Percentiles rank a stretch among this genome's conserved stretches.
Conservation (phyloP, 768 basidiomycete species). For the Lentinula boryana region DNA sequence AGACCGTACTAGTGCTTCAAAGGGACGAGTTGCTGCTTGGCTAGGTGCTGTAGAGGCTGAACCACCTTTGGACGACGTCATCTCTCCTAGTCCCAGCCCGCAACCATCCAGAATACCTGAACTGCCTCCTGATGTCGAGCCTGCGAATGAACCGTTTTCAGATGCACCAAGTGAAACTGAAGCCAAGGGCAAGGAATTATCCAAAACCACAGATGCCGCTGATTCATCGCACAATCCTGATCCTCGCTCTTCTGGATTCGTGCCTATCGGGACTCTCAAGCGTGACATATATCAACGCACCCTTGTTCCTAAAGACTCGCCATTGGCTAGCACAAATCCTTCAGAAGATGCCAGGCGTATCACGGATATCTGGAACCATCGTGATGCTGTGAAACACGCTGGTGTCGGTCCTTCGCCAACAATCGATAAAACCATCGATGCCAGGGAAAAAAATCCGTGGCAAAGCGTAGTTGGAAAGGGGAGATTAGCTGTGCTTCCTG, state of each 20-base stretch:
- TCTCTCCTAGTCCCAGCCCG: conserved; percentile 25
- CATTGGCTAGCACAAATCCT: conserved; percentile 18
- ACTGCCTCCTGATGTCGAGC: neutral
- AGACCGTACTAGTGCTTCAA: conserved; percentile 32
- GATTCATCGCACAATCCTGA: conserved; percentile 43
- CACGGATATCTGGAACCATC: conserved; percentile 35
- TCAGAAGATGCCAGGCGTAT: conserved; percentile 31
- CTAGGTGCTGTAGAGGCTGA: conserved; percentile 60
- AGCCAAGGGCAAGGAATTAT: conserved; percentile 10
- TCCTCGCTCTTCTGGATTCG: conserved; percentile 73
- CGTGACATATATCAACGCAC: conserved; percentile 27
- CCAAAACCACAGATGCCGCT: conserved; percentile 7
- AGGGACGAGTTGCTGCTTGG: conserved; percentile 77
- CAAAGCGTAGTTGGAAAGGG: conserved; percentile 11
- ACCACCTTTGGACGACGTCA: conserved; percentile 42
- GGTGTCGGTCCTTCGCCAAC: conserved; percentile 1
- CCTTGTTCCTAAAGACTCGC: conserved; percentile 16
- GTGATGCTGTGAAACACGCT: neutral
- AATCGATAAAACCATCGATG: neutral
- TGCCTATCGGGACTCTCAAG: conserved; percentile 55
- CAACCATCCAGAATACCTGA: neutral
- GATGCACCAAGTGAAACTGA: neutral
- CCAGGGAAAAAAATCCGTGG: conserved; percentile 10
- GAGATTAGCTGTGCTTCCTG: conserved; percentile 24
- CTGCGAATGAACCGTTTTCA: neutral